A percentile compares a stretch with the other conserved stretches of the same genome.
These are phyloP conservation scores for Avicennia marina DNA, from an alignment of 257 asterid genomes.

Conservation along the genomic window DNA sequence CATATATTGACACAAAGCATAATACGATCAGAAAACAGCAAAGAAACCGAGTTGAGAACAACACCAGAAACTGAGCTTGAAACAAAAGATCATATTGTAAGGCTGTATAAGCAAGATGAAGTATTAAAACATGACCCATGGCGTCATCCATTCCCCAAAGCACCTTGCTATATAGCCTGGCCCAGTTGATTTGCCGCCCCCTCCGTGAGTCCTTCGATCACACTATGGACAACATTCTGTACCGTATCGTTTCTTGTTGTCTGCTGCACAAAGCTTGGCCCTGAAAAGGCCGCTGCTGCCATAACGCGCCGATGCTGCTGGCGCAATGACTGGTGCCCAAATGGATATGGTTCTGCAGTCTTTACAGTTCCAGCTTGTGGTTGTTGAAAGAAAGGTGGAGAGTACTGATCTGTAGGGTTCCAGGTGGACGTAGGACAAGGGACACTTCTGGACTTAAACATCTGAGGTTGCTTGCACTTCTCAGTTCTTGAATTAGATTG, in stretches of 20 bases:
- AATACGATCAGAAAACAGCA: too few species aligned
- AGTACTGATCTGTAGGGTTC: not conserved
- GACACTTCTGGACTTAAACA: not conserved
- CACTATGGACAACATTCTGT: not conserved
- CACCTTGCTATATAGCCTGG: slow-evolving; percentile 10
- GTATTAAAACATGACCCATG: too few species aligned
- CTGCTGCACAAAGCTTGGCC: not conserved
- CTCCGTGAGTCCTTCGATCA: slow-evolving; percentile 19
- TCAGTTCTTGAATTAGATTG: slow-evolving; percentile 4
- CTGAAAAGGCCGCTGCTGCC: not conserved
- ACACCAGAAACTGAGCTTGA: too few species aligned
- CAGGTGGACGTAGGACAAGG: not conserved
- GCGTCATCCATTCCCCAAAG: slow-evolving; percentile 13
- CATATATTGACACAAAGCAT: too few species aligned
- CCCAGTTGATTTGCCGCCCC: slow-evolving; percentile 16
- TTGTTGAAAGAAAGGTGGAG: not conserved
- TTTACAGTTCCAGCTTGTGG: too few species aligned
- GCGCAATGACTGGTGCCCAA: not conserved
- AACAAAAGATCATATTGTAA: too few species aligned
- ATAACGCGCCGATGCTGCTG: not conserved
- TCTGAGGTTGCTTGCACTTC: not conserved
- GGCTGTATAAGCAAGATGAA: too few species aligned
- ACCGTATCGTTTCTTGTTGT: slow-evolving; percentile 6
- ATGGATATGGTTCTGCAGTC: not conserved
- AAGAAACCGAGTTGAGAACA: too few species aligned